A percentile compares a stretch with the other conserved stretches of the same genome.
Conservation (phyloP, 257 asterid species). For the Parsonsia alboflavescens region DNA sequence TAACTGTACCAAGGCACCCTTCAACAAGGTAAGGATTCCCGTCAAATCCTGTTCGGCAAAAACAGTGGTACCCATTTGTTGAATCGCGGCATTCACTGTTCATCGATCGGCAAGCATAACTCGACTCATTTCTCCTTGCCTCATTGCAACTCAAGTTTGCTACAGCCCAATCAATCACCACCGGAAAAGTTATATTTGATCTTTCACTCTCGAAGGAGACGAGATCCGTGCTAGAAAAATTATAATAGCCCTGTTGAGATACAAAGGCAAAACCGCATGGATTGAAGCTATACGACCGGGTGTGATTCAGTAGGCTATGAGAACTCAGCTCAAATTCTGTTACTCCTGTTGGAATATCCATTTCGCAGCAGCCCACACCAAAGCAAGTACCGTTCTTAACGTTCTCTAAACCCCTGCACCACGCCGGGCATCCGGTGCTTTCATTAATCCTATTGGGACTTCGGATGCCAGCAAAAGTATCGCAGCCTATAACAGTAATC, state of each 20-base stretch:
- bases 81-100: conserved; percentile 25
- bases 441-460: not conserved
- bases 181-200: conserved; percentile 11
- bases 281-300: conserved; percentile 8
- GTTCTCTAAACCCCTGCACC: not conserved
- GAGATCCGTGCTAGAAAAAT: conserved; percentile 25
- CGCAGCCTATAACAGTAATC: not conserved
- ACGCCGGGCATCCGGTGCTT: not conserved
- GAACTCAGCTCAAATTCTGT: not conserved
- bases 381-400: not conserved
- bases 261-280: conserved; percentile 38
- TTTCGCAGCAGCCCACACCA: conserved; percentile 6
- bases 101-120: conserved; percentile 26
- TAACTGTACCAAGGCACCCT: conserved; percentile 34
- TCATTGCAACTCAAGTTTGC: conserved; percentile 23
- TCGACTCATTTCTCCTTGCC: conserved; percentile 12
- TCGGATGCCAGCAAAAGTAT: not conserved
- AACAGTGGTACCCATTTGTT: conserved; percentile 20
- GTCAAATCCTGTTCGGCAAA: conserved; percentile 23
- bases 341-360: not conserved
- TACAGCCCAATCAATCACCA: conserved; percentile 31
- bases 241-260: conserved; percentile 17
- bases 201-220: not conserved
- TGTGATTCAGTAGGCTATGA: not conserved
- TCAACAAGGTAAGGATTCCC: conserved; percentile 37